A percentile compares a stretch with the other conserved stretches of the same genome.
These are phyloP conservation scores for Teratosphaeria nubilosa DNA, from an alignment of 2,329 filamentous ascomycete genomes.

Conservation along the genomic window DNA sequence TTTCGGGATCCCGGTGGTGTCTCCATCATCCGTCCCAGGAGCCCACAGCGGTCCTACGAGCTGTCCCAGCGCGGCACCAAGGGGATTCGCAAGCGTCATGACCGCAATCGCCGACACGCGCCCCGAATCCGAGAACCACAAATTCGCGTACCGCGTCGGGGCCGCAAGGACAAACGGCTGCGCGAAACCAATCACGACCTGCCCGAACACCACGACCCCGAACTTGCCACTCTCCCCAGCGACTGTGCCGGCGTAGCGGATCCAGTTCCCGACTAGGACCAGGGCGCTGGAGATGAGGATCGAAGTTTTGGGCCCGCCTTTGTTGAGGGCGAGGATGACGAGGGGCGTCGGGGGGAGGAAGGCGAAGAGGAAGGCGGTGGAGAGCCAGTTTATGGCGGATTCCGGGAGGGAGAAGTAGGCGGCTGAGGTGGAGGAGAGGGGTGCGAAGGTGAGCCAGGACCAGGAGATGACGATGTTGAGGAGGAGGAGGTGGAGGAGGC, in stretches of 20 bases:
- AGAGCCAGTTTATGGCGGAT: constrained; percentile 82
- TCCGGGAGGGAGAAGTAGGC: constrained; percentile 66
- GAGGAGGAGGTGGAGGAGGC: constrained; percentile 69
- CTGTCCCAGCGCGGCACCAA: constrained; percentile 82
- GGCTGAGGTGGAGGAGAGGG: constrained; percentile 65
- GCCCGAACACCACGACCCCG: constrained; percentile 75
- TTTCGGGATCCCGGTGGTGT: constrained; percentile 54
- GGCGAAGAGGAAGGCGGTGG: constrained; percentile 75
- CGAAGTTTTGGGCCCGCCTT: constrained; percentile 62
- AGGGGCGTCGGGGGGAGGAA: constrained; percentile 64
- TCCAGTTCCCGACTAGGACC: constrained; percentile 78
- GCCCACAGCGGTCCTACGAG: constrained; percentile 75
- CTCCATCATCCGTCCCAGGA: constrained; percentile 26
- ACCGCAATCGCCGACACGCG: constrained; percentile 81
- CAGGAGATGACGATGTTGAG: constrained; percentile 90
- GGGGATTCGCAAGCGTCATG: constrained; percentile 75
- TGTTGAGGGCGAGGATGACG: constrained; percentile 68
- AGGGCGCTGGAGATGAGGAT: constrained; percentile 65
- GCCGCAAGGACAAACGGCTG: constrained; percentile 89
- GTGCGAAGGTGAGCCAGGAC: constrained; percentile 93
- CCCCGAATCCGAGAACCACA: constrained; percentile 84
- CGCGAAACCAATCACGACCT: constrained; percentile 77
- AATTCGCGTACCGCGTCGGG: constrained; percentile 80
- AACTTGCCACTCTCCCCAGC: constrained; percentile 45
- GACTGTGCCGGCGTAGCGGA: constrained; percentile 36